These are phyloP conservation scores for Mycena filopes DNA, from an alignment of 768 basidiomycete species.

Conservation along the genomic window DNA sequence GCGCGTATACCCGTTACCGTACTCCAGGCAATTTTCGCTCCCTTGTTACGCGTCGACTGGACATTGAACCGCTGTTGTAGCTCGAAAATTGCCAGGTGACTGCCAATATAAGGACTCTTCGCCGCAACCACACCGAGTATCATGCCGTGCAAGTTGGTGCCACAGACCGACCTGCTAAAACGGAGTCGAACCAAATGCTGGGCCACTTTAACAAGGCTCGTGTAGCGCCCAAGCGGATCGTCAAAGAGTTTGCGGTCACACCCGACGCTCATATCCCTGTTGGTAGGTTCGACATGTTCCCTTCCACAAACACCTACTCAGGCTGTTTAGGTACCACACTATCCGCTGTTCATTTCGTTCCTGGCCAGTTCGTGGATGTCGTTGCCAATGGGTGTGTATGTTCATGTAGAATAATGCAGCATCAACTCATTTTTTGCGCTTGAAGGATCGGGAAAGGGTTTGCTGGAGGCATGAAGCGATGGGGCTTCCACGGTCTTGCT, in stretches of 20 bases:
- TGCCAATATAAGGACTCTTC: slow-evolving; percentile 73
- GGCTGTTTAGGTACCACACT: slow-evolving; percentile 81
- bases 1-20: slow-evolving; percentile 91
- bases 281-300: slow-evolving; percentile 61
- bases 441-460: slow-evolving; percentile 95
- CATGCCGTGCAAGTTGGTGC: slow-evolving; percentile 96
- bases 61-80: slow-evolving; percentile 48
- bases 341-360: slow-evolving; percentile 95
- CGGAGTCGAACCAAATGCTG: slow-evolving; percentile 80
- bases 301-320: neutral
- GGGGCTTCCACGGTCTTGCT: slow-evolving; percentile 90
- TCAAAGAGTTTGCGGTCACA: slow-evolving; percentile 91
- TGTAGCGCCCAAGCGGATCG: slow-evolving; percentile 83
- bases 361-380: slow-evolving; percentile 92
- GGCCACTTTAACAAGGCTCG: slow-evolving; percentile 91
- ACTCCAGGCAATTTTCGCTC: slow-evolving; percentile 75
- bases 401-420: neutral
- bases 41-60: slow-evolving; percentile 7
- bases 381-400: slow-evolving; percentile 24
- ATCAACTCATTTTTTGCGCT: slow-evolving; percentile 1
- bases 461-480: slow-evolving; percentile 96
- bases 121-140: slow-evolving; percentile 76
- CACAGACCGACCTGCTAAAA: slow-evolving; percentile 76
- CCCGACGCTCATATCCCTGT: slow-evolving; percentile 90
- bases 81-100: slow-evolving; percentile 92